A percentile compares a stretch with the other conserved stretches of the same genome.
phyloP scores from a whole-genome alignment of 1,284 basidiomycete genomes.

The Cryptococcus sp. region DNA sequence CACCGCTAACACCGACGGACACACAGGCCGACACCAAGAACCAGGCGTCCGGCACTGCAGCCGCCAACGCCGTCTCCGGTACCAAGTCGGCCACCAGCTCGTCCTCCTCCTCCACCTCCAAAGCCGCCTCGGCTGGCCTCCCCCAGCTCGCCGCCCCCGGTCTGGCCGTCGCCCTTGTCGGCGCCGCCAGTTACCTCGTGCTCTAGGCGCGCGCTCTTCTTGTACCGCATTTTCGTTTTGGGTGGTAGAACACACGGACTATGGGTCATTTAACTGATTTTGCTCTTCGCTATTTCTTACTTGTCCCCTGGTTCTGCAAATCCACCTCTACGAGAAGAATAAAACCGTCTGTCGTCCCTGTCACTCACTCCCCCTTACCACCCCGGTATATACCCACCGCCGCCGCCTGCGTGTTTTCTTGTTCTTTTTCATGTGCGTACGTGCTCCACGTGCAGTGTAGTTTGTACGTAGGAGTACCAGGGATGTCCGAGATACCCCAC shows the following conservation, averaged over 20 bases:
- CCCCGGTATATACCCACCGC: background rate
- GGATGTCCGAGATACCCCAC: background rate
- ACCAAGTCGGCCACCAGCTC: slow-evolving; percentile 5
- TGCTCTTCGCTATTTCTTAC: background rate
- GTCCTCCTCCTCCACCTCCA: slow-evolving; percentile 7
- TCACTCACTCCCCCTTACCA: background rate
- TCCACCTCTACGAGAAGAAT: background rate
- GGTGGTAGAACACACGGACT: background rate
- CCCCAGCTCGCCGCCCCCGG: slow-evolving; percentile 18
- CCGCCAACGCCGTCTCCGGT: background rate
- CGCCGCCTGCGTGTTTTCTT: background rate
- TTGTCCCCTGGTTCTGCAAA: background rate
- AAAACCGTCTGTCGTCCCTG: background rate
- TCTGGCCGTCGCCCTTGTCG: slow-evolving; percentile 23
- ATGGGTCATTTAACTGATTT: background rate
- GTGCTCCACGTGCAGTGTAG: background rate
- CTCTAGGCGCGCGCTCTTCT: slow-evolving; percentile 14
- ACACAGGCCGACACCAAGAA: background rate
- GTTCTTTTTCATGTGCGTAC: background rate
- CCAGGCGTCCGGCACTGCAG: background rate
- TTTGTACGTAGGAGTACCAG: background rate
- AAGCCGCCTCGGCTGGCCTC: slow-evolving; percentile 12
- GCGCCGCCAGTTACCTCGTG: slow-evolving; percentile 25
- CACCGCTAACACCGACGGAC: background rate
- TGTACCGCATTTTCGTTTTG: background rate